A percentile compares a stretch with the other conserved stretches of the same genome.
These are phyloP conservation scores for Pythium chondricola DNA, from an alignment of 352 stramenopile species.

Conservation along the genomic window DNA sequence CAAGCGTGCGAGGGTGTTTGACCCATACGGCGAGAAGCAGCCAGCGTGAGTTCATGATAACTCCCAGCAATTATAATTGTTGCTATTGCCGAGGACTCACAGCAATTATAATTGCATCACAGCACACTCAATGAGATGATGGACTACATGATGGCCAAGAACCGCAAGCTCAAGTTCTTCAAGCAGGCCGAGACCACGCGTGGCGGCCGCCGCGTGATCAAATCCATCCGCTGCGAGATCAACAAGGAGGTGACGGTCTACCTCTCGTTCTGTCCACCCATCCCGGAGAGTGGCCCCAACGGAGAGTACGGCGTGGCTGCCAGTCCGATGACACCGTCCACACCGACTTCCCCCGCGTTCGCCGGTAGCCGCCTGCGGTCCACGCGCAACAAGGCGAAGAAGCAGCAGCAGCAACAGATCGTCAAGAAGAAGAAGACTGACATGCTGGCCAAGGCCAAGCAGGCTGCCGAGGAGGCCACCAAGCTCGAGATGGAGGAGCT, in stretches of 20 bases:
- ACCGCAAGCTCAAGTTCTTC: conserved; percentile 86
- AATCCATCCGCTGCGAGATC: conserved; percentile 81
- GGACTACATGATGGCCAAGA: conserved; percentile 87
- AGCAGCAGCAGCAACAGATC: conserved; percentile 66
- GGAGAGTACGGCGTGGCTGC: conserved; percentile 73
- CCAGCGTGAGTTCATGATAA: conserved; percentile 34
- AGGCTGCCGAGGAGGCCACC: conserved; percentile 78
- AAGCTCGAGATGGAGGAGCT: conserved; percentile 88
- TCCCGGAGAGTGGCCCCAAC: conserved; percentile 76
- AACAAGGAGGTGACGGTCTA: conserved; percentile 84
- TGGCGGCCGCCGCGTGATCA: conserved; percentile 80
- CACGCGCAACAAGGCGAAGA: conserved; percentile 81
- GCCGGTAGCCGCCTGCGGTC: conserved; percentile 49
- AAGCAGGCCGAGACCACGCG: conserved; percentile 83
- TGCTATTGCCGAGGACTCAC: too few species aligned
- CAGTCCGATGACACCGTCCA: conserved; percentile 84
- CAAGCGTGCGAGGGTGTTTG: conserved; percentile 77
- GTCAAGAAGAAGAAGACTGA: conserved; percentile 86
- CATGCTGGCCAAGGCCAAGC: conserved; percentile 83
- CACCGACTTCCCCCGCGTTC: conserved; percentile 75
- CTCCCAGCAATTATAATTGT: not conserved
- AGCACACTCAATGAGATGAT: conserved; percentile 86
- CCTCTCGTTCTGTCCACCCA: conserved; percentile 70
- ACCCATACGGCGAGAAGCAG: conserved; percentile 80
- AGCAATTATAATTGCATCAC: too few species aligned